A percentile compares a stretch with the other conserved stretches of the same genome.
These are phyloP conservation scores for Amanita exitialis DNA, from an alignment of 768 basidiomycete species.

Conservation along the genomic window DNA sequence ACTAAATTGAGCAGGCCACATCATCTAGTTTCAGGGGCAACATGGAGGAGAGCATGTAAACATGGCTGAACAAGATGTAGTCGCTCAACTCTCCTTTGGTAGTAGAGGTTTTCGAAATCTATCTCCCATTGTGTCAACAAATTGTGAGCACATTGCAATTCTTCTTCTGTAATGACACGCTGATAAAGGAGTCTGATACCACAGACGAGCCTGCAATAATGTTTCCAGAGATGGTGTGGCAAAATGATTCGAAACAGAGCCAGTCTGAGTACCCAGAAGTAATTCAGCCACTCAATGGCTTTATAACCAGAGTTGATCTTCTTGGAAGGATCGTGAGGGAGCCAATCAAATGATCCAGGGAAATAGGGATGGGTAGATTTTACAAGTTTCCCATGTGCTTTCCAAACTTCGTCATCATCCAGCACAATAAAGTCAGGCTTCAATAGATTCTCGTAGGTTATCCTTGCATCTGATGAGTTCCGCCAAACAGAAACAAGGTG, in stretches of 20 bases:
- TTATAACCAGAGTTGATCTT: constrained; percentile 23
- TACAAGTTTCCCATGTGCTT: too few species aligned
- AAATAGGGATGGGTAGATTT: too few species aligned
- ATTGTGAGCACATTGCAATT: constrained; percentile 11
- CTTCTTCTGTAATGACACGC: background rate
- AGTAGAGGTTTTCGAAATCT: constrained; percentile 22
- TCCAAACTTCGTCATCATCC: too few species aligned
- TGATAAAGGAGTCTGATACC: constrained; percentile 15
- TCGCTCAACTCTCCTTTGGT: constrained; percentile 12
- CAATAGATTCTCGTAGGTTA: too few species aligned
- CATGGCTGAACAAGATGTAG: constrained; percentile 22
- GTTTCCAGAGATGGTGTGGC: constrained; percentile 11
- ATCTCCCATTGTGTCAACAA: constrained; percentile 14
- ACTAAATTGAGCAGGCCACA: constrained; percentile 14
- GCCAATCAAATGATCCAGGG: too few species aligned
- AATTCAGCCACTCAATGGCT: constrained; percentile 17
- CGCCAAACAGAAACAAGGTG: too few species aligned
- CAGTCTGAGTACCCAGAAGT: constrained; percentile 18
- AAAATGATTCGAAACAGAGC: constrained; percentile 14
- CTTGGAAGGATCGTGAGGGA: background rate
- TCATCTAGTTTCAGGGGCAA: constrained; percentile 13
- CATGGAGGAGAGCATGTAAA: constrained; percentile 19
- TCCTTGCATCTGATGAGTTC: too few species aligned
- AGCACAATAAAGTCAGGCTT: too few species aligned
- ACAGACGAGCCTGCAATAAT: constrained; percentile 16